Conservation (phyloP, 169 alveolate species). For the Blepharisma undulans region DNA sequence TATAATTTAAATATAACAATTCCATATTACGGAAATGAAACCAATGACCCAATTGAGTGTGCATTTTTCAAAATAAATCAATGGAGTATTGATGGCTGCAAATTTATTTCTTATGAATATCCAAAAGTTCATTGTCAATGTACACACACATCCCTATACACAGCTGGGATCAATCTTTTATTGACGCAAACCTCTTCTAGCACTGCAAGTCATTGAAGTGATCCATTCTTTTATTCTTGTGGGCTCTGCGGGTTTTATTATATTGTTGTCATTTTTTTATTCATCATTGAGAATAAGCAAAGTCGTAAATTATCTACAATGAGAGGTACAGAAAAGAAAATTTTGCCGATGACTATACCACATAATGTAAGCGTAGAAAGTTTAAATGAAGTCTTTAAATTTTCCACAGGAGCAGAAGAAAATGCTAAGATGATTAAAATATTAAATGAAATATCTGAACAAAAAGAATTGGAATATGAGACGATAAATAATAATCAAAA, state of each 20-base stretch:
- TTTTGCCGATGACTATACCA: background rate
- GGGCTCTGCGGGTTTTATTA: background rate
- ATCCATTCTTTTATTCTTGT: background rate
- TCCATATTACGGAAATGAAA: background rate
- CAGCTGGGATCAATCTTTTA: background rate
- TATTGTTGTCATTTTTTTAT: background rate
- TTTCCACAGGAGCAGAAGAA: background rate
- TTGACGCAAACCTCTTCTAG: background rate
- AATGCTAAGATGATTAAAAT: too few species aligned
- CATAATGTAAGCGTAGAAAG: background rate
- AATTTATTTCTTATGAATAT: background rate
- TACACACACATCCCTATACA: slow-evolving; percentile 20
- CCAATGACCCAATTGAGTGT: background rate
- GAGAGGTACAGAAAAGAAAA: background rate
- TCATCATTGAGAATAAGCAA: background rate
- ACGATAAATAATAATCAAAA: background rate
- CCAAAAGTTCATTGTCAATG: background rate
- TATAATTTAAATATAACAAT: background rate
- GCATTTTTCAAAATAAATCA: background rate
- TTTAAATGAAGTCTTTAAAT: too few species aligned
- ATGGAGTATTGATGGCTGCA: slow-evolving; percentile 18
- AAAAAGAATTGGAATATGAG: background rate
- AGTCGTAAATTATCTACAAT: background rate
- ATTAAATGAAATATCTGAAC: background rate
- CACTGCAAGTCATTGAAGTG: background rate